phyloP scores from a whole-genome alignment of 169 alveolate species.

The Sarcocystis neurona region DNA sequence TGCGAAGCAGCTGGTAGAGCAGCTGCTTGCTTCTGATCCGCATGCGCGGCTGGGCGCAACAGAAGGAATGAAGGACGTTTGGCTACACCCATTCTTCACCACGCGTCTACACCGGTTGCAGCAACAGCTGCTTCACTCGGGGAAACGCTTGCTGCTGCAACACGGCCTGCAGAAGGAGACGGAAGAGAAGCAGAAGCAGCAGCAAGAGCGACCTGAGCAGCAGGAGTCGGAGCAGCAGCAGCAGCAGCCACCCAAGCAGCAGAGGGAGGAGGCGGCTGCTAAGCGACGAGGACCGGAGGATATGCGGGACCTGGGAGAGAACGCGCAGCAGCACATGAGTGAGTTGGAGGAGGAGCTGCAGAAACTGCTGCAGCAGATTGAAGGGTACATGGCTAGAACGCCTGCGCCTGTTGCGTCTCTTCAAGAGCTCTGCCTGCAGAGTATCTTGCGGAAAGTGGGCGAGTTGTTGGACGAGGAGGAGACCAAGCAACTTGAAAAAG shows the following conservation, averaged over 20 bases:
- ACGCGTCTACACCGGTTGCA: background rate
- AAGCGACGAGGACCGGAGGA: too few species aligned
- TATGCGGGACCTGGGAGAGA: too few species aligned
- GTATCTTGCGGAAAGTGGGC: too few species aligned
- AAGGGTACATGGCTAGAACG: background rate
- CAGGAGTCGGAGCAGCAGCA: background rate
- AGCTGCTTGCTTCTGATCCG: background rate
- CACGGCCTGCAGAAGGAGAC: background rate
- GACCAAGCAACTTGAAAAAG: too few species aligned
- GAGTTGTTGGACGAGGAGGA: too few species aligned
- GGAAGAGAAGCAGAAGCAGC: background rate
- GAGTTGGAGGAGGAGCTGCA: too few species aligned
- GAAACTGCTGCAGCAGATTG: background rate
- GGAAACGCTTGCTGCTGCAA: background rate
- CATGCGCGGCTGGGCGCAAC: background rate
- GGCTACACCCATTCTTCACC: background rate
- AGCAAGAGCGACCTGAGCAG: background rate
- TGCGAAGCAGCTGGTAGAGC: conserved; percentile 11
- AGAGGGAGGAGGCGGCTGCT: too few species aligned
- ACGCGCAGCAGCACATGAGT: too few species aligned
- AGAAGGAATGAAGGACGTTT: background rate
- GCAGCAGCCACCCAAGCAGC: background rate
- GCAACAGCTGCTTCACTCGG: background rate
- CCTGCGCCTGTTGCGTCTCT: conserved; percentile 2
- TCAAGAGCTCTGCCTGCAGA: conserved; percentile 21